Base-by-base conservation (phyloP, 2,329 filamentous ascomycete species). In the Aspergillus brunneoviolaceus region DNA sequence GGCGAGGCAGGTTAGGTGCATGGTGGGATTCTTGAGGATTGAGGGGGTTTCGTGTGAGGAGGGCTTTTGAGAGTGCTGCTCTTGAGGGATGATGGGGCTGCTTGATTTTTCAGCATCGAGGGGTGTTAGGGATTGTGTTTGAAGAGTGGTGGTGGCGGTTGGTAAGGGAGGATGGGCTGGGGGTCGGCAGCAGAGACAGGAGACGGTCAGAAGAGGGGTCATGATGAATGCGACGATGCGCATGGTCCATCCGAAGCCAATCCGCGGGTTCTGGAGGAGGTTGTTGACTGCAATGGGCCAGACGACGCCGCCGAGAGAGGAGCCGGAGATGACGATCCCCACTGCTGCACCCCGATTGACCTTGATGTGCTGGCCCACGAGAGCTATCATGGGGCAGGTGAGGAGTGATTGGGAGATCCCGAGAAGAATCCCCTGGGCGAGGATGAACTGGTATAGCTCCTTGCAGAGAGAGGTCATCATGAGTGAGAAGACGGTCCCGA, bases 221-320 rank as follows among this genome's bases (percentile, higher is more conserved):
- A 79, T 78, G 19, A 73, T 73, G 39, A 80, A 80, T 1, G 72
- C 78, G 3, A 77, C 68, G 10, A 71, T 74, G 4, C 76, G 70
- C 67, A 72, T 77, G 25, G 66, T 79, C 78, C 71, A 79, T 45
- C 60, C 69, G 61, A 71, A 76, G 0, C 71, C 65, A 2, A 76
- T 50, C 0, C 49, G 60, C 9, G 62, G 60, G 1, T 65, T 68
- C 7, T 71, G 64, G 5, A 76, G 55, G 2, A 76, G 51, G 21
- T 70, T 62, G 12, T 72, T 63, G 16, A 76, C 69, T 9, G 68
- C 64, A 31, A 76, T 71, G 0, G 74, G 74, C 71, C 72, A 77
- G 2, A 77, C 63, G 3, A 77, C 66, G 6, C 74, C 74, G 6
- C 75, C 74, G 0, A 76, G 53, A 0, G 74, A 76, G 0, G 74